Evolutionary conservation across 148 eudicot genomes (phyloP).

Genomic region (Selenicereus undatus): DNA sequence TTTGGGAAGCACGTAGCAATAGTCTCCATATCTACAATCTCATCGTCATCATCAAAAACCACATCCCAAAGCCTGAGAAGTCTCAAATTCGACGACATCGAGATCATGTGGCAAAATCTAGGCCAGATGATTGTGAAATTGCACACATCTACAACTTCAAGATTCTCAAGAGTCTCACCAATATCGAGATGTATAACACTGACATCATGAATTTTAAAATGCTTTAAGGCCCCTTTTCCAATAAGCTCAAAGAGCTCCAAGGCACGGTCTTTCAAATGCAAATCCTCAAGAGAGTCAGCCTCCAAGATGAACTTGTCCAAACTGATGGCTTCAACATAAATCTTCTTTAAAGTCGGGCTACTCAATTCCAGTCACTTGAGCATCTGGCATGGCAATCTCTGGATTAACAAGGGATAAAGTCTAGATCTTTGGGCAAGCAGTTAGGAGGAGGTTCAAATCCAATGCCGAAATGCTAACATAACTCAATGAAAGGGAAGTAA

Average conservation of each 20-base stretch:
- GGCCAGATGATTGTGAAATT: conserved; percentile 90
- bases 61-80: conserved; percentile 81
- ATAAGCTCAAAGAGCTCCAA: conserved; percentile 74
- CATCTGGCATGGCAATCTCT: conserved; percentile 78
- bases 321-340: conserved; percentile 73
- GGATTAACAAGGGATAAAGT: conserved; percentile 48
- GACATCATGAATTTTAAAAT: conserved; percentile 75
- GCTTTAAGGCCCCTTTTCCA: conserved; percentile 65
- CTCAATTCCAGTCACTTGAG: conserved; percentile 62
- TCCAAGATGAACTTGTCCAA: conserved; percentile 81
- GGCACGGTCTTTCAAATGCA: conserved; percentile 85
- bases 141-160: conserved; percentile 79
- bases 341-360: conserved; percentile 61
- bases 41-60: conserved; percentile 80
- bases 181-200: conserved; percentile 90
- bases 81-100: conserved; percentile 65
- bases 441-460: conserved; percentile 72
- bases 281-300: conserved; percentile 70
- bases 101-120: conserved; percentile 74
- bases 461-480: conserved; percentile 71
- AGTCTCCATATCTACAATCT: conserved; percentile 76
- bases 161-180: conserved; percentile 68
- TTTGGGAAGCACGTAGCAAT: conserved; percentile 66
- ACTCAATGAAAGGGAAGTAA: conserved; percentile 72
- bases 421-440: conserved; percentile 75